Percentiles rank a stretch among this genome's conserved stretches.
These are phyloP conservation scores for Lomentospora prolificans DNA, from an alignment of 2,329 filamentous ascomycete genomes.

Conservation along the genomic window DNA sequence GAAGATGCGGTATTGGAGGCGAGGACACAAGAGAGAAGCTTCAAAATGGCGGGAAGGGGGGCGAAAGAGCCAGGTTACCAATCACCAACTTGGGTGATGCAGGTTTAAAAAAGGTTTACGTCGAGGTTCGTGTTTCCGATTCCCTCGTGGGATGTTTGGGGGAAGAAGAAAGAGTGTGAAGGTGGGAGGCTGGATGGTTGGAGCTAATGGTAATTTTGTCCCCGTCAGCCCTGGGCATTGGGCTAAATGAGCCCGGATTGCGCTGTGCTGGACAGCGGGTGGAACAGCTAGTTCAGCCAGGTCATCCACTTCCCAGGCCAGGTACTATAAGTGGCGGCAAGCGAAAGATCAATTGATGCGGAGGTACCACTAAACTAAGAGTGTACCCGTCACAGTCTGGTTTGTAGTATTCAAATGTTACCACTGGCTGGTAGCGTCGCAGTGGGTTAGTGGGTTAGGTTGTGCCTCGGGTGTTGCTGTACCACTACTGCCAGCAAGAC, in stretches of 20 bases:
- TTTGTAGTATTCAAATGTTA: not conserved
- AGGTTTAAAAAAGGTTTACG: not conserved
- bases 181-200: not conserved
- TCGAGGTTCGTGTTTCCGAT: not conserved
- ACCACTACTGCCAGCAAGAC: not conserved
- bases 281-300: no score
- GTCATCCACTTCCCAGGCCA: no score
- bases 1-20: no score
- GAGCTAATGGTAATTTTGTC: slow-evolving; percentile 3
- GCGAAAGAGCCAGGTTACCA: not conserved
- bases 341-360: no score
- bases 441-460: not conserved
- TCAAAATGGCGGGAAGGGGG: not conserved
- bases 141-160: not conserved
- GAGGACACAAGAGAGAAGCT: not conserved
- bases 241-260: not conserved
- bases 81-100: not conserved
- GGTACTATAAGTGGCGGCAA: no score
- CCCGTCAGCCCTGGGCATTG: not conserved
- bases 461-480: not conserved
- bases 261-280: not conserved
- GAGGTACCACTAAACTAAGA: not conserved
- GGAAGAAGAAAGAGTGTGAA: not conserved
- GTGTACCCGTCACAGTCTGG: not conserved
- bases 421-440: not conserved